A percentile compares a stretch with the other conserved stretches of the same genome.
phyloP scores from a whole-genome alignment of 208 protist genomes.

The Wallacemonas rigidus region DNA sequence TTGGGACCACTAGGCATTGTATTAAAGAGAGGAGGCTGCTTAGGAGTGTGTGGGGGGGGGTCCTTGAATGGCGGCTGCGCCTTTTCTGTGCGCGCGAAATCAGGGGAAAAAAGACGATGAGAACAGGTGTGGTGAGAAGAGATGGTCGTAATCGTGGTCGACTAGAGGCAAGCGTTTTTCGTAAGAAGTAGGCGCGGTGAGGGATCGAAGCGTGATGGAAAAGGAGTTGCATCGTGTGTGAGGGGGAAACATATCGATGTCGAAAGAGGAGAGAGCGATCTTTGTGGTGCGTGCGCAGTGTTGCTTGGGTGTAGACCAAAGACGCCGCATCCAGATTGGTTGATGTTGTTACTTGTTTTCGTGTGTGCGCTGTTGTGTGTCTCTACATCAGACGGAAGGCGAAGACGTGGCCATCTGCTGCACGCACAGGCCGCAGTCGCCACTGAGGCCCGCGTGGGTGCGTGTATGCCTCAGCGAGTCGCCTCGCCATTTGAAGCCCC shows the following conservation, averaged over 20 bases:
- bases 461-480: constrained; percentile 28
- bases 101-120: background rate
- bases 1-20: constrained; percentile 87
- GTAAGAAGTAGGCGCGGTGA: no score
- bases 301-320: no score
- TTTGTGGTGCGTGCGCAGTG: no score
- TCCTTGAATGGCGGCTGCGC: no score
- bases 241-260: no score
- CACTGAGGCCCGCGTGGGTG: background rate
- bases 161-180: background rate
- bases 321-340: no score
- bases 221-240: no score
- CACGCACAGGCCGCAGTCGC: background rate
- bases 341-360: background rate
- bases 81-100: background rate
- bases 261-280: no score
- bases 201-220: no score
- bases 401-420: background rate
- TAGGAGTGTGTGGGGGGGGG: no score
- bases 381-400: constrained; percentile 1
- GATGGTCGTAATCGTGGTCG: background rate
- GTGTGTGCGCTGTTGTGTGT: constrained; percentile 1
- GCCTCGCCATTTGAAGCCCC: constrained; percentile 53
- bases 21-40: background rate
- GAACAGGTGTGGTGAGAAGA: constrained; percentile 2